phyloP scores from a whole-genome alignment of 495 filamentous ascomycete species.

The Penicillium desertorum region DNA sequence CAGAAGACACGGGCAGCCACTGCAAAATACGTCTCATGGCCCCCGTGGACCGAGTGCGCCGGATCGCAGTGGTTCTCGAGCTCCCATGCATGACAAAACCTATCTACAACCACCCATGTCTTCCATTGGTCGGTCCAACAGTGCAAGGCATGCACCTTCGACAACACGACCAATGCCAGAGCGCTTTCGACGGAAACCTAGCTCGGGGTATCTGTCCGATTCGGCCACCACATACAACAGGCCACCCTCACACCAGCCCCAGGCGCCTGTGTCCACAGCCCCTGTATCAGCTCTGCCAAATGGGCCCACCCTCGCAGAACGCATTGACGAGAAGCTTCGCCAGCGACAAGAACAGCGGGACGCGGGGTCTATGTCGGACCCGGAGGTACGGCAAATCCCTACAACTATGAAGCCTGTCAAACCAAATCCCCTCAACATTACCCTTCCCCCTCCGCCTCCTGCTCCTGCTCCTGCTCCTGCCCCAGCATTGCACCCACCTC shows the following conservation, averaged over 20 bases:
- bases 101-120: conserved; percentile 1
- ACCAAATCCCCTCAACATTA: not conserved
- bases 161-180: conserved; percentile 1
- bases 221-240: conserved; percentile 21
- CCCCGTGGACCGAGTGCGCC: not conserved
- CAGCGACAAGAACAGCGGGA: conserved; percentile 32
- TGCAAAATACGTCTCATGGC: conserved; percentile 8
- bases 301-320: conserved; percentile 34
- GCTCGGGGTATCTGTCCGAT: conserved; percentile 31
- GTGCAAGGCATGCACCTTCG: conserved; percentile 15
- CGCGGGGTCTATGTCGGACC: conserved; percentile 18
- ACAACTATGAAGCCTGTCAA: conserved; percentile 8
- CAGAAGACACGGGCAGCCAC: conserved; percentile 4
- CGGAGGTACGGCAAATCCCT: conserved; percentile 12
- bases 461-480: not conserved
- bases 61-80: conserved; percentile 12
- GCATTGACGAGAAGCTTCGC: conserved; percentile 41
- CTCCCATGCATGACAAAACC: conserved; percentile 7
- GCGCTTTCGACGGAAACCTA: conserved; percentile 8
- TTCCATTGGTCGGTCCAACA: conserved; percentile 25
- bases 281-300: conserved; percentile 9
- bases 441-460: not conserved
- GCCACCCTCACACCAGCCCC: conserved; percentile 1
- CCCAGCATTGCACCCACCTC: conserved; percentile 10
- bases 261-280: not conserved